A percentile compares a stretch with the other conserved stretches of the same genome.
Evolutionary conservation across 164 flowering plant genomes (phyloP).

Genomic region (Umbilicus rupestris): DNA sequence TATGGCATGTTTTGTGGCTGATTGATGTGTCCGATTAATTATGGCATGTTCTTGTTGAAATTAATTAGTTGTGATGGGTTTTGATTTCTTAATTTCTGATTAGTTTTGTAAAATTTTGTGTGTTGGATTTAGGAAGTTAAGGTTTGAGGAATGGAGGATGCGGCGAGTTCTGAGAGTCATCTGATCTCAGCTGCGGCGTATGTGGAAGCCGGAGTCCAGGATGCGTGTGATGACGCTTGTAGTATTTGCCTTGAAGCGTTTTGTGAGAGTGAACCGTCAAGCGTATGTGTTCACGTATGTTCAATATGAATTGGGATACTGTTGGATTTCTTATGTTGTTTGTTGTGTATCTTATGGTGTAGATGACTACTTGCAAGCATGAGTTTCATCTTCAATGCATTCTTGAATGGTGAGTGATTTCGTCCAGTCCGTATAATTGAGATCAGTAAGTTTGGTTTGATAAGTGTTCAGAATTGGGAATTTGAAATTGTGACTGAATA

Average conservation of each 20-base stretch:
- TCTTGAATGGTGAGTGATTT: constrained; percentile 63
- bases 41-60: too few relatives aligned
- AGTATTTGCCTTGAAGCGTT: constrained; percentile 92
- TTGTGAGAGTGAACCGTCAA: constrained; percentile 75
- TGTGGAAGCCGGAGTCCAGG: constrained; percentile 95
- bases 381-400: constrained; percentile 98
- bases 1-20: too few relatives aligned
- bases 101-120: background rate
- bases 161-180: constrained; percentile 37
- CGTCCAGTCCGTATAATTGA: background rate
- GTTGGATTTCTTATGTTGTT: background rate
- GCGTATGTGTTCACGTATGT: constrained; percentile 29
- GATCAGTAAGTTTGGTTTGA: background rate
- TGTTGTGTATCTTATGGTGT: constrained; percentile 15
- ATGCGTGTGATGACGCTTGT: constrained; percentile 95
- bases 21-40: too few relatives aligned
- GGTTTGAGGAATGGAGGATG: constrained; percentile 47
- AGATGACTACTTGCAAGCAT: constrained; percentile 92
- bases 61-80: background rate
- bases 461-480: background rate
- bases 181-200: constrained; percentile 87
- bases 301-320: background rate
- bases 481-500: background rate
- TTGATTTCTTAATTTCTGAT: background rate
- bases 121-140: background rate